phyloP scores from a whole-genome alignment of 2,329 filamentous ascomycete genomes.

The Ceratocystiopsis sp. region DNA sequence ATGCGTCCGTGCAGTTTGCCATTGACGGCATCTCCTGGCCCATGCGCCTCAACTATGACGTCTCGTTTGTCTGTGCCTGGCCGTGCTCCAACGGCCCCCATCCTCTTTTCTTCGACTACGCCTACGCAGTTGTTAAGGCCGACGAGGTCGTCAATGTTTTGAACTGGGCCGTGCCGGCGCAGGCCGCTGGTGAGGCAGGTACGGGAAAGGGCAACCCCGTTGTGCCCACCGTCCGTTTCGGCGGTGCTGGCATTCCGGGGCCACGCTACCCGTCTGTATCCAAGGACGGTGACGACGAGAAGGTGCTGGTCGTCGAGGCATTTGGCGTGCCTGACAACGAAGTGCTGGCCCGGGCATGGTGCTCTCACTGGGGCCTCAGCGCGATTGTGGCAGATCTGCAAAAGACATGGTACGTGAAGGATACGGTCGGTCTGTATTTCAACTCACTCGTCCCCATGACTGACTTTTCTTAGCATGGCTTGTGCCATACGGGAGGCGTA shows the following conservation, averaged over 20 bases:
- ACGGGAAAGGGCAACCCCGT: constrained; percentile 9
- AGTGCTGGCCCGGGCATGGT: constrained; percentile 61
- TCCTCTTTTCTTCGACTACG: constrained; percentile 57
- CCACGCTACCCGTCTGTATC: constrained; percentile 7
- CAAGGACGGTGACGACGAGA: constrained; percentile 36
- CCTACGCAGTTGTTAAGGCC: constrained; percentile 38
- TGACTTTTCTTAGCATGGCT: constrained; percentile 33
- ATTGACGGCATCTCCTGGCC: constrained; percentile 47
- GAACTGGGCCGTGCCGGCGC: constrained; percentile 40
- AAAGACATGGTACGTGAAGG: constrained; percentile 42
- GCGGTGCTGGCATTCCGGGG: constrained; percentile 5
- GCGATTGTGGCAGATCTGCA: constrained; percentile 53
- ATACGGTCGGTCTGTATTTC: too few species aligned
- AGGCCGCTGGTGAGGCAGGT: background rate
- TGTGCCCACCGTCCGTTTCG: constrained; percentile 7
- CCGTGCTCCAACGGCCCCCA: constrained; percentile 48
- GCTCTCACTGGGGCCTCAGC: constrained; percentile 55
- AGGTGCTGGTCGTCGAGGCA: constrained; percentile 54
- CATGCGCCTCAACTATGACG: constrained; percentile 43
- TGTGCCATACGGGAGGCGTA: constrained; percentile 63
- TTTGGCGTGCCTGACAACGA: constrained; percentile 61
- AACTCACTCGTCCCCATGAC: too few species aligned
- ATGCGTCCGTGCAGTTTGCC: constrained; percentile 46
- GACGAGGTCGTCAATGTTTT: constrained; percentile 48
- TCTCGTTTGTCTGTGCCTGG: constrained; percentile 49